Conservation (phyloP, 208 protist species). For the Herpetomonas samuelpessoai region DNA sequence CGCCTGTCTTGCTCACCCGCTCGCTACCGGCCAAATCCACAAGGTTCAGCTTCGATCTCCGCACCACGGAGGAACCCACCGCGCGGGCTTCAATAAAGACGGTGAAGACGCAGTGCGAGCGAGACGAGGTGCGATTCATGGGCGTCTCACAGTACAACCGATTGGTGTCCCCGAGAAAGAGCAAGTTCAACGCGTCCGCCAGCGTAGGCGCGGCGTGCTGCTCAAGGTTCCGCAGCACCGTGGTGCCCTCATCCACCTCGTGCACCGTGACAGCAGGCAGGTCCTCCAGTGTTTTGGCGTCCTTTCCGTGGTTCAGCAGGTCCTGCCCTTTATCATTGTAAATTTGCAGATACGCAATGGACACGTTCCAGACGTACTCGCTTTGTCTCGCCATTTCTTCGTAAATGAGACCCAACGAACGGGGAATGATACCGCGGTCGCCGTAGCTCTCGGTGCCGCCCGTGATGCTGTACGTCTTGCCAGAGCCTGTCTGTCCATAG, state of each 20-base stretch:
- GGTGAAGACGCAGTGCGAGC: constrained; percentile 92
- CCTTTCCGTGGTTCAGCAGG: constrained; percentile 81
- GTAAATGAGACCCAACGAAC: constrained; percentile 80
- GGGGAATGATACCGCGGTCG: constrained; percentile 86
- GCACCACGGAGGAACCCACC: constrained; percentile 42
- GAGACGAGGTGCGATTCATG: constrained; percentile 92
- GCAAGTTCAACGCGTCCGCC: constrained; percentile 72
- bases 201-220: constrained; percentile 64
- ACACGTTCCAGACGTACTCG: constrained; percentile 39
- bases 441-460: constrained; percentile 87
- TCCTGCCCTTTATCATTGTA: constrained; percentile 93
- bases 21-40: constrained; percentile 95
- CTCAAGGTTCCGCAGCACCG: constrained; percentile 62
- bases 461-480: constrained; percentile 91
- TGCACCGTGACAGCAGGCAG: constrained; percentile 64
- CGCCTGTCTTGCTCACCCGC: constrained; percentile 80
- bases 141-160: constrained; percentile 86
- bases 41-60: constrained; percentile 77
- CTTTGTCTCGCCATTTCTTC: constrained; percentile 49
- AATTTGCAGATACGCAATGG: constrained; percentile 86
- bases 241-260: constrained; percentile 55
- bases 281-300: constrained; percentile 83
- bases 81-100: constrained; percentile 70
- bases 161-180: constrained; percentile 89
- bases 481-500: constrained; percentile 90